These are phyloP conservation scores for Candida coleopterorum DNA, from an alignment of 805 yeast species.

Conservation along the genomic window DNA sequence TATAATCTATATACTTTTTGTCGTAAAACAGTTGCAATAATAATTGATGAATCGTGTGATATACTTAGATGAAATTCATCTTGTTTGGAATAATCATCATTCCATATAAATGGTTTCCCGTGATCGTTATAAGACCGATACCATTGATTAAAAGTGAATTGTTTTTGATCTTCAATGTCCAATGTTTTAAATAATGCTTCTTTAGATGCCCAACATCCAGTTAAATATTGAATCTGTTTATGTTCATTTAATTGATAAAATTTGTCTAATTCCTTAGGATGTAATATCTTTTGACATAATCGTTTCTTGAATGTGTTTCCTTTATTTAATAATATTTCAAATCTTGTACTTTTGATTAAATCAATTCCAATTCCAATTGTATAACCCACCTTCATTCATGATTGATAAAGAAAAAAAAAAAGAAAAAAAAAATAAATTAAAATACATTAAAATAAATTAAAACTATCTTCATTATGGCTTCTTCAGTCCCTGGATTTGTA, in stretches of 20 bases:
- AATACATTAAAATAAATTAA: neutral
- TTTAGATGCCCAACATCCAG: constrained; percentile 67
- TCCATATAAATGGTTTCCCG: constrained; percentile 43
- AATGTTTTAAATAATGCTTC: constrained; percentile 70
- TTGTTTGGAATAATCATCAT: constrained; percentile 15
- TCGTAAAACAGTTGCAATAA: constrained; percentile 54
- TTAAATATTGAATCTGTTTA: constrained; percentile 31
- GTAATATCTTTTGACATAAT: constrained; percentile 46
- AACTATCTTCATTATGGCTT: constrained; percentile 57
- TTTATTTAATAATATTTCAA: constrained; percentile 35
- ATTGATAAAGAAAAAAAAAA: too few relatives aligned
- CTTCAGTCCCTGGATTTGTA: constrained; percentile 78
- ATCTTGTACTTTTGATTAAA: constrained; percentile 44
- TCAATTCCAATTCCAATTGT: constrained; percentile 55
- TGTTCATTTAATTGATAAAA: constrained; percentile 21
- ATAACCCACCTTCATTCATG: constrained; percentile 4
- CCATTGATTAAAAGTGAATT: constrained; percentile 59
- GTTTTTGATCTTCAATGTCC: constrained; percentile 42
- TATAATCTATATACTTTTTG: constrained; percentile 17
- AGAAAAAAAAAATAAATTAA: neutral
- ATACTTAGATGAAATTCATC: constrained; percentile 53
- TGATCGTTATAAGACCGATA: constrained; percentile 34
- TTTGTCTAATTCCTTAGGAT: constrained; percentile 33
- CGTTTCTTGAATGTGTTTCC: constrained; percentile 29
- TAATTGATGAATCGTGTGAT: constrained; percentile 61